Evolutionary conservation across 768 basidiomycete species (phyloP), one percentile per base, ranked within the genome.

Genomic region (Tephrocybe sp.): DNA sequence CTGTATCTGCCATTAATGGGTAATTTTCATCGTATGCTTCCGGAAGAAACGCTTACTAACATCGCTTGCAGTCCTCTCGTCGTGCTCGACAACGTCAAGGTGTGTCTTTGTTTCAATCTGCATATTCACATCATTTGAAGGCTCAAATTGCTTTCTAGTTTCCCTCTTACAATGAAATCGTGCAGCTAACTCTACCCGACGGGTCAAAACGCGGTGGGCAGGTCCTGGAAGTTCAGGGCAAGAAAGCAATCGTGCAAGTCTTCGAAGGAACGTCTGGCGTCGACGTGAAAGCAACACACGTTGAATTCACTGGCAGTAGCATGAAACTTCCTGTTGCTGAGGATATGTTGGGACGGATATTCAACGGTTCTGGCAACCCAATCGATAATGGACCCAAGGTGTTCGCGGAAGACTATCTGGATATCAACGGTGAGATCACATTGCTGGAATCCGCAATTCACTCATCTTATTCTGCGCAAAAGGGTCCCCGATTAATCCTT

Each of bases 271-370:
- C 97, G 2, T 82, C 94, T 9, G 97, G 97, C 32, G 89, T 98
- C 39, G 97, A 99, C 68, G 97, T 98, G 62, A 96, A 95, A 67
- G 82, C 90, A 12, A 99, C 97, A 2, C 93, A 95, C 65, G 94
- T 98, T 66, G 92, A 97, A 65, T 98, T 99, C 69, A 95, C 95
- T 12, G 97, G 97, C 38, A 90, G 89, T 61, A 94, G 93, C 67
- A 98, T 99, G 97, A 98, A 97, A 68, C 80, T 99, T 2, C 94
- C 97, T 39, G 97, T 98, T 16, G 93, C 94, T 19, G 97, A 98
- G 68, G 97, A 98, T 74, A 98, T 98, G 95, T 70, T 97, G 62
- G 97, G 97, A 30, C 89, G 97, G 56, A 95, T 98, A 65, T 98
- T 99, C 82, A 99, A 99, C 70, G 97, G 97, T 52, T 93, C 91